Conservation (phyloP, 179 eudicot species). For the Silene noctiflora region DNA sequence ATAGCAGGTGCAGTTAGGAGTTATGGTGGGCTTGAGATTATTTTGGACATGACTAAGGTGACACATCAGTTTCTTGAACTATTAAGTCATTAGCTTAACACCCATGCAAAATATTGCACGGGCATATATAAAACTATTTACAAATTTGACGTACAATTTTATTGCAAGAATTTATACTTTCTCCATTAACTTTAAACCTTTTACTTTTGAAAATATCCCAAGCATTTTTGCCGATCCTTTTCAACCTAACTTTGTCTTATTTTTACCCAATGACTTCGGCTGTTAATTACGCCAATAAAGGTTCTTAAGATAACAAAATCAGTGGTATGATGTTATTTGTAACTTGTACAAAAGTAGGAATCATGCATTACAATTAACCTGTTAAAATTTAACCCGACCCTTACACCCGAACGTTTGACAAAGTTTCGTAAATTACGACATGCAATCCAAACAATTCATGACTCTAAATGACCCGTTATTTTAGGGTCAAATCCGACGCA, state of each 20-base stretch:
- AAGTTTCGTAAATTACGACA: not conserved
- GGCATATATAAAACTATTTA: too few relatives aligned
- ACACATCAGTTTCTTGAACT: conserved; percentile 11
- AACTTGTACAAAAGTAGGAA: too few relatives aligned
- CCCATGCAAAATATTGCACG: too few relatives aligned
- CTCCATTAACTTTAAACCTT: not conserved
- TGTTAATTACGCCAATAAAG: too few relatives aligned
- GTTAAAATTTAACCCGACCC: too few relatives aligned
- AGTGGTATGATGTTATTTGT: too few relatives aligned
- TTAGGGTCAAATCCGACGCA: not conserved
- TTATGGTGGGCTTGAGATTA: conserved; percentile 89
- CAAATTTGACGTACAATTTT: too few relatives aligned
- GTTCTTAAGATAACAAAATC: too few relatives aligned
- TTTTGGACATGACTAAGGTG: conserved; percentile 88
- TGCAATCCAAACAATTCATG: not conserved
- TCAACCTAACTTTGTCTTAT: not conserved
- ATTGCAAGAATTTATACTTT: too few relatives aligned
- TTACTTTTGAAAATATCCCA: not conserved
- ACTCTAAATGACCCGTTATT: not conserved
- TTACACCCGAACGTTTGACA: too few relatives aligned
- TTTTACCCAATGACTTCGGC: not conserved
- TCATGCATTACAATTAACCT: too few relatives aligned
- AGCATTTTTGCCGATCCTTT: not conserved
- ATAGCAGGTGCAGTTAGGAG: conserved; percentile 95
- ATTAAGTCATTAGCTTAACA: not conserved